Evolutionary conservation across 345 rosid species (phyloP).

Genomic region (Sisymbrium altissimum): DNA sequence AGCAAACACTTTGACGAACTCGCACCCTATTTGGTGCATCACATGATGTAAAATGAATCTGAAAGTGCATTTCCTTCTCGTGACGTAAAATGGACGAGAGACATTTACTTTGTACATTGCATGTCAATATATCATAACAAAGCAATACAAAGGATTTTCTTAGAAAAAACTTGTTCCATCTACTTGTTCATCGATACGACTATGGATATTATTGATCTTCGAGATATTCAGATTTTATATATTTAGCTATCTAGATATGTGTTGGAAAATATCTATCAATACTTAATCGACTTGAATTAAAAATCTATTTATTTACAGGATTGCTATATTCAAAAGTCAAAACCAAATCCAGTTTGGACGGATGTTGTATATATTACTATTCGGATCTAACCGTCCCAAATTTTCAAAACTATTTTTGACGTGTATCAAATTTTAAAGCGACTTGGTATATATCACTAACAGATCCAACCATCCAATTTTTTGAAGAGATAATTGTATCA

Average conservation of each 20-base stretch:
- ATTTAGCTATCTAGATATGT: background rate
- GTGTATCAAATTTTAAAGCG: no score
- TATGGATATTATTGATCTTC: background rate
- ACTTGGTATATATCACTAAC: no score
- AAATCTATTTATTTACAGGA: background rate
- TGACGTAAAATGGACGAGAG: conserved; percentile 5
- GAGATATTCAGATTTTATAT: background rate
- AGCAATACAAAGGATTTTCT: background rate
- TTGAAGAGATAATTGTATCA: background rate
- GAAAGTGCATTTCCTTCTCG: conserved; percentile 8
- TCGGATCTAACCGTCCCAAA: background rate
- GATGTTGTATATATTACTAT: background rate
- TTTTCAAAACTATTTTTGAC: background rate
- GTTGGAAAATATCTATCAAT: no score
- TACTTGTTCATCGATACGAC: background rate
- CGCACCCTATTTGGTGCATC: conserved; percentile 15
- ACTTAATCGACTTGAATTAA: no score
- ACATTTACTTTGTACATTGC: background rate
- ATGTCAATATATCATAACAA: background rate
- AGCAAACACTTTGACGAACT: conserved; percentile 8
- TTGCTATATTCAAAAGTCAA: background rate
- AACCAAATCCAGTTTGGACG: background rate
- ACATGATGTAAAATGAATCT: conserved; percentile 14
- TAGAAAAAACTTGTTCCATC: background rate
- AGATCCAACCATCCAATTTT: background rate